Evolutionary conservation across 73 alveolate genomes (phyloP).

Genomic region (Paramecium biaurelia): DNA sequence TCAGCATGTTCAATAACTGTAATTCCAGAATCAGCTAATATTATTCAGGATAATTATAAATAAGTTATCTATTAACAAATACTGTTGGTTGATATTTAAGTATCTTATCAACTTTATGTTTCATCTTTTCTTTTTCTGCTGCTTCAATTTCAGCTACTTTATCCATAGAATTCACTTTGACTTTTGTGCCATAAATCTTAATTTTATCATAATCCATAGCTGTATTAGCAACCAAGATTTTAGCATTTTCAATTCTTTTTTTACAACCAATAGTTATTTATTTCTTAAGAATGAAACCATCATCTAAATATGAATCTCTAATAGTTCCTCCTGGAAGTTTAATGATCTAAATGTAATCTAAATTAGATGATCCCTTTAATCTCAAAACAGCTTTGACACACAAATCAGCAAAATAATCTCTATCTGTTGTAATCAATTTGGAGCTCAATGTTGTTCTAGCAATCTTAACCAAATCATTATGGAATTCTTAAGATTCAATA

Average conservation of each 20-base stretch:
- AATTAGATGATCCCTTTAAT: constrained; percentile 86
- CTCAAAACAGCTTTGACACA: constrained; percentile 98
- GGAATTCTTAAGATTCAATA: constrained; percentile 77
- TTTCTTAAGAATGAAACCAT: constrained; percentile 96
- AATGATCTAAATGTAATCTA: constrained; percentile 90
- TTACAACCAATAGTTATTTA: constrained; percentile 93
- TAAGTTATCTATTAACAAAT: constrained; percentile 96
- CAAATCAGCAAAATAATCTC: constrained; percentile 93
- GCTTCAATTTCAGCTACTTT: constrained; percentile 95
- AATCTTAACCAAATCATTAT: constrained; percentile 87
- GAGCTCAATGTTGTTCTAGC: constrained; percentile 97
- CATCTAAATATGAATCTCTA: constrained; percentile 94
- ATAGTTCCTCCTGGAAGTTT: constrained; percentile 97
- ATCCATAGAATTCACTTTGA: constrained; percentile 93
- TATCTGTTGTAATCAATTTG: constrained; percentile 90
- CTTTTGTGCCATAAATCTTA: constrained; percentile 97
- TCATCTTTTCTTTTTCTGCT: constrained; percentile 98
- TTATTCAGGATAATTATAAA: constrained; percentile 98
- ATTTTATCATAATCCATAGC: constrained; percentile 98
- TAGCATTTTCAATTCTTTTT: constrained; percentile 84
- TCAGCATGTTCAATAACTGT: constrained; percentile 99
- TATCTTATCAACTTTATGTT: constrained; percentile 92
- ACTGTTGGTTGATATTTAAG: constrained; percentile 93
- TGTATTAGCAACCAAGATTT: constrained; percentile 91
- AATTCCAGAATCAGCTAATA: constrained; percentile 91